These are phyloP conservation scores for Vanderwaltozyma polyspora DNA, from an alignment of 805 yeast species.

Conservation along the genomic window DNA sequence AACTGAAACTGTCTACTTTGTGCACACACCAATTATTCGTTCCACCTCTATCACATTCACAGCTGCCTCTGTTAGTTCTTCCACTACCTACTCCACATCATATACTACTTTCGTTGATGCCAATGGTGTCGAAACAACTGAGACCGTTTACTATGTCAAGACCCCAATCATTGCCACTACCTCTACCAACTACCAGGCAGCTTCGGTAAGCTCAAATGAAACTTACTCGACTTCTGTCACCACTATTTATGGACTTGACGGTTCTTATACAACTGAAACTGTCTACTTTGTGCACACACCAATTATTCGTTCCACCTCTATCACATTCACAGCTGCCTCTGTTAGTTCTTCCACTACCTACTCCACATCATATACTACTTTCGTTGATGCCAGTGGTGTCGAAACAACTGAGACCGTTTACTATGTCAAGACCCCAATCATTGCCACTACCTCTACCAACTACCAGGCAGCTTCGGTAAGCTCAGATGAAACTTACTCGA, in stretches of 20 bases:
- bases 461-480: neutral
- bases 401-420: neutral
- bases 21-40: neutral
- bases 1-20: neutral
- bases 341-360: neutral
- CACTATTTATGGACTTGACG: constrained; percentile 7
- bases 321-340: neutral
- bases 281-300: constrained; percentile 11
- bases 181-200: neutral
- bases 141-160: neutral
- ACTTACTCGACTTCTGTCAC: constrained; percentile 4
- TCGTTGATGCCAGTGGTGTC: neutral
- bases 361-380: neutral
- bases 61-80: neutral
- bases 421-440: neutral
- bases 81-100: neutral
- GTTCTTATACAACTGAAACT: constrained; percentile 6
- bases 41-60: neutral
- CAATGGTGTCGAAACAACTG: neutral
- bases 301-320: neutral
- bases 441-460: neutral
- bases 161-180: neutral
- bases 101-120: neutral
- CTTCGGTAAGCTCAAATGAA: neutral
- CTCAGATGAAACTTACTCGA: neutral